Conservation (phyloP, 352 stramenopile genomes). For the Phytophthora fragariae region DNA sequence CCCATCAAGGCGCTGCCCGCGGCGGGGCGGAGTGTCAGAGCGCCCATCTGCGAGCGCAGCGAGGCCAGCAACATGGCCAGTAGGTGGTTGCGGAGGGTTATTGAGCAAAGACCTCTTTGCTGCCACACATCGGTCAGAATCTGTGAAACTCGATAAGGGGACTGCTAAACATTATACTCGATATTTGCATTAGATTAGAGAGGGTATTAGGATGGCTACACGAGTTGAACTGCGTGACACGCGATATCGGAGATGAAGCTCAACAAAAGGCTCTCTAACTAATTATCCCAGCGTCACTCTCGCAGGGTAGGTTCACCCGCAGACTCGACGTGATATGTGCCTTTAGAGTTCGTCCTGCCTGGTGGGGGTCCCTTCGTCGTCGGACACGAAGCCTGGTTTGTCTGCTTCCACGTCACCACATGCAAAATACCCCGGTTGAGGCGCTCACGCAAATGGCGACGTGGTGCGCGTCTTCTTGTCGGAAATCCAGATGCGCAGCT, state of each 20-base stretch:
- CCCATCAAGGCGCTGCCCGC: slow-evolving; percentile 36
- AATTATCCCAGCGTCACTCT: slow-evolving; percentile 26
- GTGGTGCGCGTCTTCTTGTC: slow-evolving; percentile 85
- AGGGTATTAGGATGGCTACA: slow-evolving; percentile 28
- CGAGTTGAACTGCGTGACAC: slow-evolving; percentile 5
- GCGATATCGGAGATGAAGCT: slow-evolving; percentile 8
- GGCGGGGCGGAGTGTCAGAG: slow-evolving; percentile 65
- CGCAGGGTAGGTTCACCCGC: background rate
- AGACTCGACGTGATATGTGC: slow-evolving; percentile 21
- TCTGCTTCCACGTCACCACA: slow-evolving; percentile 36
- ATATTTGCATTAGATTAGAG: slow-evolving; percentile 3
- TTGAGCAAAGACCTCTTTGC: slow-evolving; percentile 24
- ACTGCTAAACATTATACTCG: no score
- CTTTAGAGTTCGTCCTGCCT: slow-evolving; percentile 7
- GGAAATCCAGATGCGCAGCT: slow-evolving; percentile 89
- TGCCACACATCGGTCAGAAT: slow-evolving; percentile 31
- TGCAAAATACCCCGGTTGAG: slow-evolving; percentile 19
- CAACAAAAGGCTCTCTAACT: slow-evolving; percentile 33
- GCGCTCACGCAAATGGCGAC: slow-evolving; percentile 68
- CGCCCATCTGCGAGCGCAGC: slow-evolving; percentile 63
- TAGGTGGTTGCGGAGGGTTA: slow-evolving; percentile 23
- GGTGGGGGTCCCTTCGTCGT: background rate
- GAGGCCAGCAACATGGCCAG: slow-evolving; percentile 60
- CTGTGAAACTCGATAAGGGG: slow-evolving; percentile 7
- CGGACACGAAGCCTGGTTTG: background rate